phyloP scores from a whole-genome alignment of 768 basidiomycete genomes.

The Pleurotus djamor region DNA sequence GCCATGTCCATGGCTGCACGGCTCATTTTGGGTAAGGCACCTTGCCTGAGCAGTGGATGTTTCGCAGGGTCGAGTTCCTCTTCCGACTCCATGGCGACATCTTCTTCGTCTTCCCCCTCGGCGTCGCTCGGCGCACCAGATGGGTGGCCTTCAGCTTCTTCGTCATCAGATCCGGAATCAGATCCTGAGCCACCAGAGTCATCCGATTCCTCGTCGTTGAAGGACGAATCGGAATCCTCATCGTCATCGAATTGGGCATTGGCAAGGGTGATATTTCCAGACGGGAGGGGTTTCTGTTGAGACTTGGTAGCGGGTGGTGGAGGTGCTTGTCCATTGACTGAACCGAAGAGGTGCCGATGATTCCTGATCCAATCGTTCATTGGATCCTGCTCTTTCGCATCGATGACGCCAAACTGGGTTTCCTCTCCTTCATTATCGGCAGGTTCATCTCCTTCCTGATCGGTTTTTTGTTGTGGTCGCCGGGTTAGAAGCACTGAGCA shows the following conservation, averaged over 20 bases:
- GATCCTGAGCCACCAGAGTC: conserved; percentile 31
- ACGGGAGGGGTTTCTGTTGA: conserved; percentile 13
- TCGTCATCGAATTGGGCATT: conserved; percentile 27
- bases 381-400: conserved; percentile 63
- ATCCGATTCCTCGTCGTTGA: conserved; percentile 30
- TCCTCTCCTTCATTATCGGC: conserved; percentile 50
- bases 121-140: conserved; percentile 26
- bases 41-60: conserved; percentile 64
- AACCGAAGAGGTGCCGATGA: conserved; percentile 57
- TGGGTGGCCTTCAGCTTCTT: conserved; percentile 24
- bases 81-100: conserved; percentile 35
- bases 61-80: conserved; percentile 48
- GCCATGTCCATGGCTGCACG: conserved; percentile 64
- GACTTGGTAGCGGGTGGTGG: neutral
- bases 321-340: conserved; percentile 8
- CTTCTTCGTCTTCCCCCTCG: conserved; percentile 21
- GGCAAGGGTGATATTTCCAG: conserved; percentile 23
- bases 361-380: conserved; percentile 66
- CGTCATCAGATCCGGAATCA: conserved; percentile 18
- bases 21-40: conserved; percentile 71
- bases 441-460: conserved; percentile 32
- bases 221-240: conserved; percentile 47
- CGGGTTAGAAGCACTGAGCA: conserved; percentile 59
- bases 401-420: conserved; percentile 71
- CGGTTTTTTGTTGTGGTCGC: conserved; percentile 23